Evolutionary conservation across 2,329 filamentous ascomycete genomes (phyloP).

Genomic region (Hortaea sp.): DNA sequence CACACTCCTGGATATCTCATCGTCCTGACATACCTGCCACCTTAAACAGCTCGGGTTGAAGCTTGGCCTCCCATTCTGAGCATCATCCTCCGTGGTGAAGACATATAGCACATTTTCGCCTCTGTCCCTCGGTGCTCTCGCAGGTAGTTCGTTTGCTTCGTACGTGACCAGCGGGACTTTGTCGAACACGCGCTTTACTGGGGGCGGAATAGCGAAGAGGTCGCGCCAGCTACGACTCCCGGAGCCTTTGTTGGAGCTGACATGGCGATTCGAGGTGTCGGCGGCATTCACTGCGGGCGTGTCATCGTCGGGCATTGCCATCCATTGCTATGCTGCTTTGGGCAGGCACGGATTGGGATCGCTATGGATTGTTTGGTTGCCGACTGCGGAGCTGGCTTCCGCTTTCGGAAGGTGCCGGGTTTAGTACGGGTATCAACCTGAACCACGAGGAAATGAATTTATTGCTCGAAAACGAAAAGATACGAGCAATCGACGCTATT

Average conservation of each 20-base stretch:
- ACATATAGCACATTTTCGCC: conserved; percentile 58
- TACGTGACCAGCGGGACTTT: conserved; percentile 70
- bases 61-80: conserved; percentile 53
- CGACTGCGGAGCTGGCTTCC: background rate
- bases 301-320: conserved; percentile 17
- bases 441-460: no score
- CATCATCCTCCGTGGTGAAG: conserved; percentile 60
- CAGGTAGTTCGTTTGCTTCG: conserved; percentile 63
- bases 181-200: conserved; percentile 76
- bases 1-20: background rate
- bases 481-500: no score
- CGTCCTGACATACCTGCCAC: conserved; percentile 65
- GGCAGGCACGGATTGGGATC: background rate
- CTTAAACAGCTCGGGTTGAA: conserved; percentile 91
- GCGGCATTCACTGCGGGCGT: background rate
- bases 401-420: background rate
- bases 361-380: background rate
- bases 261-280: background rate
- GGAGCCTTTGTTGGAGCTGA: conserved; percentile 1
- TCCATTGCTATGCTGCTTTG: conserved; percentile 7
- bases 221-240: conserved; percentile 3
- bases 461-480: no score
- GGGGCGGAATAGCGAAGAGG: conserved; percentile 53
- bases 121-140: conserved; percentile 41
- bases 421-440: background rate